Evolutionary conservation across 1,139 yeast species (phyloP), one percentile per base, ranked within the genome.

Genomic region (Candida labiduridarum): DNA sequence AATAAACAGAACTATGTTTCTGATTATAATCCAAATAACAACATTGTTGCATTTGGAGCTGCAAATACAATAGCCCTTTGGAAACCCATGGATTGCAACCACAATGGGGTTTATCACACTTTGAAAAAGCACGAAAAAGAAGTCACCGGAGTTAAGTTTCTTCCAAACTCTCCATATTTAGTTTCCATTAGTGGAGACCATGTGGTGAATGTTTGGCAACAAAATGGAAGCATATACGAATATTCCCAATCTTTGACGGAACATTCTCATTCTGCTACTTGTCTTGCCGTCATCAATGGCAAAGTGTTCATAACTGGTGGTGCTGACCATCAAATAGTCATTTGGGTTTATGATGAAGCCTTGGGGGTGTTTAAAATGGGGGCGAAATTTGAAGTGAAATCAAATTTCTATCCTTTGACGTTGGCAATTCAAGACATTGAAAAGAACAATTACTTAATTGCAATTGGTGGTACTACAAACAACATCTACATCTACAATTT

Each of bases 401-500:
- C 64, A 22, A 84, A 86, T 22, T 82, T 87, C 53, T 83, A 78
- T 50, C 96, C 97, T 1, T 68, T 90, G 47, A 62, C 87, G 2
- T 60, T 89, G 41, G 84, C 88, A 1, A 53, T 85, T 18, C 77
- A 79, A 56, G 70, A 73, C 45, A 66, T 83, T 27, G 67, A 60
- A 40, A 65, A 56, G 7, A 65, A 58, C 4, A 67, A 71, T 49
- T 78, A 78, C 53, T 61, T 90, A 8, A 72, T 92, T n/a, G 85
- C 92, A 1, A 76, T 90, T n/a, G 92, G 91, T 36, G 97, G 97
- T 6, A 87, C 98, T 0, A 76, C 80, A 35, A 74, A 82, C 31
- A 70, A 74, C 29, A 65, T 92, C 5, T 82, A 75, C 56, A 74
- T 87, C 9, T 84, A 82, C 57, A 64, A 88, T 0, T 78, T 84